Percentiles rank a stretch among this genome's conserved stretches.
phyloP scores from a whole-genome alignment of 1,139 yeast genomes.

The Geotrichum klebahnii region DNA sequence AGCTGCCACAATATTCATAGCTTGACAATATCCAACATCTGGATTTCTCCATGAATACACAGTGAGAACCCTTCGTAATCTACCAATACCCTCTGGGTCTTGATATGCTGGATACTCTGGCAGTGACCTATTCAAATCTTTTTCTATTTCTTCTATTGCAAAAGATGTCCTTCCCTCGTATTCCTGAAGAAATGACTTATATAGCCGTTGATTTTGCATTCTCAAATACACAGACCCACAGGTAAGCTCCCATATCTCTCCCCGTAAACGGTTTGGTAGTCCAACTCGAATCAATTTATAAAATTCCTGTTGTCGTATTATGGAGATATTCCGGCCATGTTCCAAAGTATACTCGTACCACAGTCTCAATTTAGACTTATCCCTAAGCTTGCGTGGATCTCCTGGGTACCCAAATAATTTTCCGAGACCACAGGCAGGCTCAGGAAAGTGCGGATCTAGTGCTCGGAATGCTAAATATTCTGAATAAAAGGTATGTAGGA shows the following conservation, averaged over 20 bases:
- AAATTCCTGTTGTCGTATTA: constrained; percentile 71
- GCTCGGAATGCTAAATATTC: constrained; percentile 61
- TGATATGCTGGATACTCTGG: constrained; percentile 97
- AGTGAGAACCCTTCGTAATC: constrained; percentile 80
- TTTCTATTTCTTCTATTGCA: constrained; percentile 94
- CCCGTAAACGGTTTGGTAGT: constrained; percentile 83
- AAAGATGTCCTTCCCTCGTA: constrained; percentile 63
- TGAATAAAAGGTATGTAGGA: constrained; percentile 72
- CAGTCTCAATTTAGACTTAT: constrained; percentile 78
- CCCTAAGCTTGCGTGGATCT: constrained; percentile 68
- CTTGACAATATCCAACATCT: constrained; percentile 97
- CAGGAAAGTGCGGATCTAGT: constrained; percentile 22
- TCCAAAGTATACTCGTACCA: constrained; percentile 89
- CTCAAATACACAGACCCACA: constrained; percentile 82
- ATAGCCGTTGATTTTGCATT: constrained; percentile 58
- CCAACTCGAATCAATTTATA: constrained; percentile 84
- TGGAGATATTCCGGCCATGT: constrained; percentile 78
- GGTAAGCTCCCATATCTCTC: constrained; percentile 93
- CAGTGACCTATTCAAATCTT: constrained; percentile 85
- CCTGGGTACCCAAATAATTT: constrained; percentile 84
- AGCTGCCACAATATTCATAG: constrained; percentile 97
- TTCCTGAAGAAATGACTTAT: constrained; percentile 53
- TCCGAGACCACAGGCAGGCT: constrained; percentile 85
- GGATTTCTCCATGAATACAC: constrained; percentile 98
- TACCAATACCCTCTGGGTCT: constrained; percentile 71